Evolutionary conservation across 192 early-diverging fungal species (phyloP).

Genomic region (Umbelopsis vinacea): DNA sequence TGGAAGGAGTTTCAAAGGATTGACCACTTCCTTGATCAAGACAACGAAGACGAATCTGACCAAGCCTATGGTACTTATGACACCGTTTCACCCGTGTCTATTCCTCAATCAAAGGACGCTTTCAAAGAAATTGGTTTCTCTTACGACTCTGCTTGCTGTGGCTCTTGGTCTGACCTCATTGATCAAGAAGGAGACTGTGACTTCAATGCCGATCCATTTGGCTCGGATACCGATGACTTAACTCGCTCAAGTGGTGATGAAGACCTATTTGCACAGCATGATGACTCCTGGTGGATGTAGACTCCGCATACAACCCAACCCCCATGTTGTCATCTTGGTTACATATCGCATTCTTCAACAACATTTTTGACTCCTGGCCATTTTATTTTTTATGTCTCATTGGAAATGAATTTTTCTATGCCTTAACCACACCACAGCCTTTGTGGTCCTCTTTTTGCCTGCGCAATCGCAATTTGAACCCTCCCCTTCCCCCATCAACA

Average conservation of each 20-base stretch:
- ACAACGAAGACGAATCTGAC: conserved; percentile 13
- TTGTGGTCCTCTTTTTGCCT: neutral
- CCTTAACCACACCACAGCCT: neutral
- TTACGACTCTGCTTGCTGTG: conserved; percentile 42
- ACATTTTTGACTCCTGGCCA: too few relatives aligned
- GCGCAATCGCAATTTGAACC: conserved; percentile 2
- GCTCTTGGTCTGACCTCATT: conserved; percentile 46
- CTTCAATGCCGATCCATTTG: conserved; percentile 4
- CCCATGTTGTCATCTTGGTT: neutral
- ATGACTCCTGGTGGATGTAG: conserved; percentile 45
- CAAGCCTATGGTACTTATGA: conserved; percentile 22
- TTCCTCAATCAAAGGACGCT: conserved; percentile 24
- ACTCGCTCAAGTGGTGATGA: conserved; percentile 32
- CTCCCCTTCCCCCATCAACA: neutral
- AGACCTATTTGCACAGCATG: conserved; percentile 41
- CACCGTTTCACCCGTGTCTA: conserved; percentile 26
- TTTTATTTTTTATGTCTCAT: too few relatives aligned
- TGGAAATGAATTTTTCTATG: neutral
- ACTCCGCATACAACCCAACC: neutral
- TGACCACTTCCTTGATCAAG: conserved; percentile 14
- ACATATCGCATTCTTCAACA: too few relatives aligned
- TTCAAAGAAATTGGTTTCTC: neutral
- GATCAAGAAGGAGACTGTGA: conserved; percentile 38
- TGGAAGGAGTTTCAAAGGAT: conserved; percentile 30
- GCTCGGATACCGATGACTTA: conserved; percentile 19